These are phyloP conservation scores for Strobilomyces confusus DNA, from an alignment of 768 basidiomycete species.

Conservation along the genomic window DNA sequence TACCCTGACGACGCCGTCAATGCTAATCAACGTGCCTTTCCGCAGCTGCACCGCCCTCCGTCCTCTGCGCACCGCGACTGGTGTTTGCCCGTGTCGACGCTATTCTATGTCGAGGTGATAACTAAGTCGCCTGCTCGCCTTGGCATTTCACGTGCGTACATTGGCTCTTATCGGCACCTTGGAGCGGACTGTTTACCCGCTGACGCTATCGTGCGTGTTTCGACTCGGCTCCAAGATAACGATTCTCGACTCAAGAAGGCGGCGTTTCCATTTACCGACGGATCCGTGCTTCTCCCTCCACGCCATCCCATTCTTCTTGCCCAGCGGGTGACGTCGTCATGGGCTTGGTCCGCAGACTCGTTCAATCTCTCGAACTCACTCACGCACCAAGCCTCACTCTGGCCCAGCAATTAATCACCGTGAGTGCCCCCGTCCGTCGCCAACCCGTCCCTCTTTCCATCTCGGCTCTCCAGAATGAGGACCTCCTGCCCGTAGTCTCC, in stretches of 20 bases:
- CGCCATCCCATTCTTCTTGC: neutral
- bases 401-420: slow-evolving; percentile 55
- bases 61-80: neutral
- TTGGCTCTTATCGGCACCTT: neutral
- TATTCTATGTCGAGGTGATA: neutral
- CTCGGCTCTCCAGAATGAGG: slow-evolving; percentile 51
- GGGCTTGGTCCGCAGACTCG: slow-evolving; percentile 23
- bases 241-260: slow-evolving; percentile 1
- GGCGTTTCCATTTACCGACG: neutral
- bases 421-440: slow-evolving; percentile 26
- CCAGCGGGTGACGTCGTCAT: slow-evolving; percentile 13
- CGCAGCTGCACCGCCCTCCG: neutral
- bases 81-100: no score
- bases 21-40: slow-evolving; percentile 2
- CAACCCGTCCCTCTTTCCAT: slow-evolving; percentile 12
- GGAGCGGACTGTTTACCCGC: neutral
- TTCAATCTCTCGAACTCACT: slow-evolving; percentile 44
- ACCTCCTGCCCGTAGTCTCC: slow-evolving; percentile 62
- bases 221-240: slow-evolving; percentile 7
- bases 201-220: neutral
- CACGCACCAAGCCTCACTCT: slow-evolving; percentile 52
- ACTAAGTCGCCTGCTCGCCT: neutral
- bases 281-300: neutral
- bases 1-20: slow-evolving; percentile 1
- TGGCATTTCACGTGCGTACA: neutral